These are phyloP conservation scores for Ascoidea rubescens DNA, from an alignment of 805 yeast species.

Conservation along the genomic window DNA sequence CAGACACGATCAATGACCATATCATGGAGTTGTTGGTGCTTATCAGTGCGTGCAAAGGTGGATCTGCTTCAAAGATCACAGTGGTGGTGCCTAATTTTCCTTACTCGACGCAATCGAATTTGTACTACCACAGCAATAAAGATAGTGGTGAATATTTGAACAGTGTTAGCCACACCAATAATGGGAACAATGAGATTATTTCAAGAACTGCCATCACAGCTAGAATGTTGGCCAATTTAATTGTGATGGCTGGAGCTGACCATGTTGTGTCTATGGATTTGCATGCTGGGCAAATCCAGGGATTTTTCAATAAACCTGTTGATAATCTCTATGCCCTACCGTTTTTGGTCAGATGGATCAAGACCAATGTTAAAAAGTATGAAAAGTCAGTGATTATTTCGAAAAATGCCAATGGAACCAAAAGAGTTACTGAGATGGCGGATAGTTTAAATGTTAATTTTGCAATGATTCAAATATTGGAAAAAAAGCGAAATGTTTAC, in stretches of 20 bases:
- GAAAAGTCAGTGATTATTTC: slow-evolving; percentile 41
- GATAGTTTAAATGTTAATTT: slow-evolving; percentile 45
- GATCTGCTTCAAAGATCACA: slow-evolving; percentile 91
- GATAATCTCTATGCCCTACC: slow-evolving; percentile 47
- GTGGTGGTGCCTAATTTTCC: slow-evolving; percentile 98
- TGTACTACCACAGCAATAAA: slow-evolving; percentile 76
- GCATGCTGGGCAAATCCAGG: slow-evolving; percentile 54
- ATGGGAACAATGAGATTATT: slow-evolving; percentile 3
- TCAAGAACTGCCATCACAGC: slow-evolving; percentile 19
- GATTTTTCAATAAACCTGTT: slow-evolving; percentile 49
- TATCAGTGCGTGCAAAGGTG: slow-evolving; percentile 93
- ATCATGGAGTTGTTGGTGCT: slow-evolving; percentile 91
- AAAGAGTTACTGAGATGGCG: slow-evolving; percentile 45
- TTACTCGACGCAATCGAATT: slow-evolving; percentile 90
- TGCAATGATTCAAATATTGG: slow-evolving; percentile 44
- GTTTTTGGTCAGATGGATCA: slow-evolving; percentile 38
- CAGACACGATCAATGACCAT: slow-evolving; percentile 79
- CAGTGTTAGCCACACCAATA: too few relatives aligned
- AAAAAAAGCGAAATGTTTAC: slow-evolving; percentile 28
- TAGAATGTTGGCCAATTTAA: slow-evolving; percentile 31
- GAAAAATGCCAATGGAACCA: slow-evolving; percentile 56
- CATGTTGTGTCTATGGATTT: slow-evolving; percentile 52
- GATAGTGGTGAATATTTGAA: too few relatives aligned
- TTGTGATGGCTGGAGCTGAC: slow-evolving; percentile 49
- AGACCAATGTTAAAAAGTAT: slow-evolving; percentile 35